Conservation (phyloP, 768 basidiomycete species). For the Lentinula sp. region DNA sequence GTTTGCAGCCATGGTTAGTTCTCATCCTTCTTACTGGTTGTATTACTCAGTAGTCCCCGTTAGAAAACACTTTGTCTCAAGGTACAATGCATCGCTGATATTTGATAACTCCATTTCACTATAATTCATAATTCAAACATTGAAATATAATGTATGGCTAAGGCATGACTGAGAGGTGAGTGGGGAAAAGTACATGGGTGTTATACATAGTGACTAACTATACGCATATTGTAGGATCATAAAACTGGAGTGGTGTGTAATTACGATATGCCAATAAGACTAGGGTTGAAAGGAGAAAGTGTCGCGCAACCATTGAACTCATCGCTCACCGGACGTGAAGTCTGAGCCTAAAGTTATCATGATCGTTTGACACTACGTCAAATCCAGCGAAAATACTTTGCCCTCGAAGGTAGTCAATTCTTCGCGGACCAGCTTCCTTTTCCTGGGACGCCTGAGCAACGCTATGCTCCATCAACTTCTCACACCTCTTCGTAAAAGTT, state of each 20-base stretch:
- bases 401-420: background rate
- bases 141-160: too few relatives aligned
- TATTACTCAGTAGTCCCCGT: background rate
- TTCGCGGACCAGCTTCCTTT: background rate
- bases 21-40: background rate
- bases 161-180: too few relatives aligned
- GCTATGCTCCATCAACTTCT: background rate
- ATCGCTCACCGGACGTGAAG: slow-evolving; percentile 2
- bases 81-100: background rate
- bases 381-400: background rate
- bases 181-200: too few relatives aligned
- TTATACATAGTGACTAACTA: background rate
- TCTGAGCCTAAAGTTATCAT: background rate
- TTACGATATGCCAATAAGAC: background rate
- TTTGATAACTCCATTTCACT: background rate
- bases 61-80: background rate
- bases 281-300: background rate
- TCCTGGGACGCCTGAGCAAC: background rate
- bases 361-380: background rate
- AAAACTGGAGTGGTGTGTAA: background rate
- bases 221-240: background rate
- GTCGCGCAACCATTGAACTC: background rate
- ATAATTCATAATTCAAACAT: too few relatives aligned
- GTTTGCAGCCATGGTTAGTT: background rate
- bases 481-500: background rate